Conservation (phyloP, 257 asterid genomes). For the Striga asiatica region DNA sequence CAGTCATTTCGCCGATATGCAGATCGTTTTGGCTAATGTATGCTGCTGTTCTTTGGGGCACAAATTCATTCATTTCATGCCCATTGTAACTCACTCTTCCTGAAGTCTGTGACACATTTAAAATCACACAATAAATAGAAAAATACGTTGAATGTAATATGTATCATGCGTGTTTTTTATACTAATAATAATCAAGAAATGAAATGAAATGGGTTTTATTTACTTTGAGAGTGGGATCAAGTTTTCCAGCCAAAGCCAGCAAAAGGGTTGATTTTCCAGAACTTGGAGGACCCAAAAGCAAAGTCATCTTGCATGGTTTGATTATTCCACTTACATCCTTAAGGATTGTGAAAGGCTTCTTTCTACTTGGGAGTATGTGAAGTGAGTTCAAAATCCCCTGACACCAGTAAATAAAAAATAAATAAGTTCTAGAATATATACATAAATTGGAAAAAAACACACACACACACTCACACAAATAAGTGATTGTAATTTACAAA, state of each 20-base stretch:
- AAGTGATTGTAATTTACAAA: no score
- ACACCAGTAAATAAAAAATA: neutral
- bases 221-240: conserved; percentile 43
- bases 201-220: neutral
- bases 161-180: no score
- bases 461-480: no score
- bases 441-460: neutral
- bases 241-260: conserved; percentile 64
- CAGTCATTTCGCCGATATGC: conserved; percentile 74
- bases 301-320: conserved; percentile 54
- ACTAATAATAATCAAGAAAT: no score
- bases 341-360: conserved; percentile 43
- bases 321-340: conserved; percentile 55
- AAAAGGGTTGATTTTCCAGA: conserved; percentile 47
- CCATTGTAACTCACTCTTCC: conserved; percentile 53
- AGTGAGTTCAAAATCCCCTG: conserved; percentile 32
- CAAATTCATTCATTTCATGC: conserved; percentile 42
- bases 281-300: conserved; percentile 62
- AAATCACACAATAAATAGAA: no score
- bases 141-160: no score
- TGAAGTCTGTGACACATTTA: conserved; percentile 17
- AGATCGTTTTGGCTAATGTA: conserved; percentile 58
- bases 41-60: conserved; percentile 54
- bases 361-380: conserved; percentile 34
- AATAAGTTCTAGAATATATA: no score